These are phyloP conservation scores for Rhodotorula sp. DNA, from an alignment of 1,284 basidiomycete species.

Conservation along the genomic window DNA sequence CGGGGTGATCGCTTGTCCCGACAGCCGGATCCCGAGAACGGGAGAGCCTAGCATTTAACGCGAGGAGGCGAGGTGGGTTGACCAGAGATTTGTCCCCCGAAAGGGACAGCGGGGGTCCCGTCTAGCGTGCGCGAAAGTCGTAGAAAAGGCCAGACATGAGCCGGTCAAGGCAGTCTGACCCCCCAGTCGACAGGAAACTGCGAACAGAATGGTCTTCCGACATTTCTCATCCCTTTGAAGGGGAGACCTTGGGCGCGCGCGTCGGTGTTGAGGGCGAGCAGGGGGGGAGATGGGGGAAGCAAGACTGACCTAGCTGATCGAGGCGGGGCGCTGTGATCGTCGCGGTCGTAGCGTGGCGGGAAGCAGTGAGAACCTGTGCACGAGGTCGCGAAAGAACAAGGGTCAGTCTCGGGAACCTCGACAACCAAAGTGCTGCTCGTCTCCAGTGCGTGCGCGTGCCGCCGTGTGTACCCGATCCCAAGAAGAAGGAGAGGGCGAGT, in stretches of 20 bases:
- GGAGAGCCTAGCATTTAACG: neutral
- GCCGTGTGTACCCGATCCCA: neutral
- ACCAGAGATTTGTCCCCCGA: neutral
- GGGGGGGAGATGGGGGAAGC: neutral
- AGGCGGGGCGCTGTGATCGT: neutral
- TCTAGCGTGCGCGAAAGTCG: neutral
- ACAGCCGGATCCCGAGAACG: neutral
- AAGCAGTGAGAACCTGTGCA: no score
- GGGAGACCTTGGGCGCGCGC: neutral
- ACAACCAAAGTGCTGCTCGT: neutral
- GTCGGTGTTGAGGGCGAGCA: neutral
- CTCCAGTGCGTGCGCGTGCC: neutral
- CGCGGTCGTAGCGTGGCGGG: no score
- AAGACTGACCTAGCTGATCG: neutral
- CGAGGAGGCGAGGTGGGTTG: slow-evolving; percentile 9
- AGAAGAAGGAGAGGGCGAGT: neutral
- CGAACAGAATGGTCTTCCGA: slow-evolving; percentile 33
- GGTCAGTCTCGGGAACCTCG: neutral
- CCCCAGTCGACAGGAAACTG: slow-evolving; percentile 27
- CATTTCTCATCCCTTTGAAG: slow-evolving; percentile 19
- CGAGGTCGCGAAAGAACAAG: neutral
- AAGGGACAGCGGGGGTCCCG: neutral
- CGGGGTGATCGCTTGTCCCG: neutral
- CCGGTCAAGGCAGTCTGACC: neutral
- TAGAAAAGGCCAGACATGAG: neutral